These are phyloP conservation scores for Pseudogymnoascus sp. DNA, from an alignment of 2,329 filamentous ascomycete species.

Conservation along the genomic window DNA sequence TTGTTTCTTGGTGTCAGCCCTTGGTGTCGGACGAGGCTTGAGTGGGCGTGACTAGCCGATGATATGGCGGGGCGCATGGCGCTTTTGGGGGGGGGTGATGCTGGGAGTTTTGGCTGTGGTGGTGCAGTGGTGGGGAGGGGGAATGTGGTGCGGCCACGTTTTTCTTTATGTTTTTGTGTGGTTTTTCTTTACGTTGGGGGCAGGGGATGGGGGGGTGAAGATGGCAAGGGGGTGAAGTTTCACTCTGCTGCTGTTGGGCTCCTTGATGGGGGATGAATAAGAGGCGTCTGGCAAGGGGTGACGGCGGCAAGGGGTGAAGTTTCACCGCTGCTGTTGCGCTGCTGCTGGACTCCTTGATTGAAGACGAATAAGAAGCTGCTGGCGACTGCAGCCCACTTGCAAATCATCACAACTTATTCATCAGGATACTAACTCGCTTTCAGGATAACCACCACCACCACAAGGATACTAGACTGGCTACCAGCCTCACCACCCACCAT, in stretches of 20 bases:
- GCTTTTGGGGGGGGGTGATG: background rate
- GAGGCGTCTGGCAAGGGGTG: background rate
- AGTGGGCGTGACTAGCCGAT: background rate
- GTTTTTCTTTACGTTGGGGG: background rate
- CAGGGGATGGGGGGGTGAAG: background rate
- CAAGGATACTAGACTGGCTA: background rate
- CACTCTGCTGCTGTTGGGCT: background rate
- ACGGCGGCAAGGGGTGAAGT: background rate
- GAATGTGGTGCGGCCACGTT: background rate
- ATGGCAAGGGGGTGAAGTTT: background rate
- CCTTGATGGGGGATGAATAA: background rate
- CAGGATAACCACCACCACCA: background rate
- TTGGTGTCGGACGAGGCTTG: conserved; percentile 10
- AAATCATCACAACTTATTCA: background rate
- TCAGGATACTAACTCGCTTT: background rate
- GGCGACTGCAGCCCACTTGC: background rate
- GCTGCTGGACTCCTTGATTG: background rate
- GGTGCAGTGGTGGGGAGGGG: background rate
- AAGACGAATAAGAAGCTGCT: background rate
- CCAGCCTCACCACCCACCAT: background rate
- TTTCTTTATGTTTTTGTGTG: background rate
- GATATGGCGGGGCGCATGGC: background rate
- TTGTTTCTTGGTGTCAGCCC: conserved; percentile 14
- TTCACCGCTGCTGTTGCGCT: background rate
- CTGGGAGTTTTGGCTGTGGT: background rate